Conservation (phyloP, 495 filamentous ascomycete genomes). For the Tuber brumale region DNA sequence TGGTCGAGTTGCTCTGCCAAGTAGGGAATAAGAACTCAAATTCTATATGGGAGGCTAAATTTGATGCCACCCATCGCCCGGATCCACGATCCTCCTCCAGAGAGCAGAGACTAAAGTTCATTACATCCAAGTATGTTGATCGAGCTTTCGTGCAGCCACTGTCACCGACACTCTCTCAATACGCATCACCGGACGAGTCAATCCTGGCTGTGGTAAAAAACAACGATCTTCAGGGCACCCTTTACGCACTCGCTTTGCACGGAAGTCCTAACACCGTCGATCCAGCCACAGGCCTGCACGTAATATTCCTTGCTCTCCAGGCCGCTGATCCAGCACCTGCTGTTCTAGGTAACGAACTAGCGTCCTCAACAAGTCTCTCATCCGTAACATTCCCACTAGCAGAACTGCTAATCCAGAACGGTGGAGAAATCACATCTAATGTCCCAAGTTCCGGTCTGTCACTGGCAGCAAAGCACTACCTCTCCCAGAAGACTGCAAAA, state of each 20-base stretch:
- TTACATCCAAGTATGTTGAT: constrained; percentile 90
- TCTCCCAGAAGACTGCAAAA: constrained; percentile 69
- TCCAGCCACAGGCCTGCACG: constrained; percentile 78
- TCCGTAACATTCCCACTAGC: constrained; percentile 68
- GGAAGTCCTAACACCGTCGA: constrained; percentile 85
- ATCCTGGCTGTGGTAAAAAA: constrained; percentile 90
- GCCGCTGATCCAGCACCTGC: constrained; percentile 84
- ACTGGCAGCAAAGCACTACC: constrained; percentile 67
- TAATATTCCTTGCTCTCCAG: constrained; percentile 84
- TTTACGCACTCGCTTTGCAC: constrained; percentile 80
- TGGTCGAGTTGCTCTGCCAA: constrained; percentile 86
- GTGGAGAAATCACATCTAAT: constrained; percentile 71
- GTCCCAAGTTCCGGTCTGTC: constrained; percentile 72
- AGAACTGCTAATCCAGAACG: constrained; percentile 89
- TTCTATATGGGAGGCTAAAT: constrained; percentile 87
- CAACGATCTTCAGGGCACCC: constrained; percentile 83
- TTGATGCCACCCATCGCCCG: constrained; percentile 67
- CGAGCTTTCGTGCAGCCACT: constrained; percentile 72
- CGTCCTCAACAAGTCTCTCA: constrained; percentile 31
- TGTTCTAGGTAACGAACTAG: constrained; percentile 34
- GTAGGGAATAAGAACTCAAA: constrained; percentile 93
- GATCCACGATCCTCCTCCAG: constrained; percentile 61
- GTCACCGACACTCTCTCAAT: constrained; percentile 66
- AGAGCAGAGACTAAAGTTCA: constrained; percentile 85
- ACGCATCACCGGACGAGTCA: constrained; percentile 74